phyloP scores from a whole-genome alignment of 1,284 basidiomycete species.

The Ceratorhiza oryzae-sativae region DNA sequence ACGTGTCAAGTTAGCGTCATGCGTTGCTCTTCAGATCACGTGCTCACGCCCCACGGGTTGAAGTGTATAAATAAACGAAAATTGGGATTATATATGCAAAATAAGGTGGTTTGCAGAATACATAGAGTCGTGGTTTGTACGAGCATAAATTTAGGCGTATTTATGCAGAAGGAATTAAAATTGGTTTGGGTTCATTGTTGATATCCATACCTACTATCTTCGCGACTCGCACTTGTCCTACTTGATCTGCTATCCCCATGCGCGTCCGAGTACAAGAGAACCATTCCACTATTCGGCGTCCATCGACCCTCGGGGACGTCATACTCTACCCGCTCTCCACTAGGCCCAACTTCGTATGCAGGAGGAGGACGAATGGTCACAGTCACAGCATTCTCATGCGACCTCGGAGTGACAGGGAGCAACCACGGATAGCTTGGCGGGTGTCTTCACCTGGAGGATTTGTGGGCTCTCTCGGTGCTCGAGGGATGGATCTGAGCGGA shows the following conservation, averaged over 20 bases:
- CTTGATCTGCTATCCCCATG: background rate
- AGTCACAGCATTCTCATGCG: background rate
- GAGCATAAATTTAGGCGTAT: background rate
- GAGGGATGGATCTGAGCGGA: background rate
- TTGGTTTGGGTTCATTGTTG: background rate
- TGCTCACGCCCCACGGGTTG: background rate
- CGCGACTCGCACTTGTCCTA: background rate
- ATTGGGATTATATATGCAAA: background rate
- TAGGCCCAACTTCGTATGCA: constrained; percentile 22
- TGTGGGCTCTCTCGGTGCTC: background rate
- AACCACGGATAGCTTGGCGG: background rate
- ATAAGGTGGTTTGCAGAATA: background rate
- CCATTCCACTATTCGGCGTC: constrained; percentile 7
- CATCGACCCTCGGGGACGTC: constrained; percentile 9
- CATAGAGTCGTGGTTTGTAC: background rate
- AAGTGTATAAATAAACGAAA: background rate
- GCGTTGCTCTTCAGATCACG: constrained; percentile 10
- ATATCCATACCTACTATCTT: background rate
- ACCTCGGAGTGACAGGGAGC: background rate
- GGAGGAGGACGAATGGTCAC: background rate
- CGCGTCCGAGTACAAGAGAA: background rate
- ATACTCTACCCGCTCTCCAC: constrained; percentile 32
- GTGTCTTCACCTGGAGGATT: background rate
- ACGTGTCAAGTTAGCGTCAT: constrained; percentile 31
- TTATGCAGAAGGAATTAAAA: background rate